Percentiles rank a stretch among this genome's conserved stretches.
Conservation (phyloP, 768 basidiomycete genomes). For the Tricholoma terreum region DNA sequence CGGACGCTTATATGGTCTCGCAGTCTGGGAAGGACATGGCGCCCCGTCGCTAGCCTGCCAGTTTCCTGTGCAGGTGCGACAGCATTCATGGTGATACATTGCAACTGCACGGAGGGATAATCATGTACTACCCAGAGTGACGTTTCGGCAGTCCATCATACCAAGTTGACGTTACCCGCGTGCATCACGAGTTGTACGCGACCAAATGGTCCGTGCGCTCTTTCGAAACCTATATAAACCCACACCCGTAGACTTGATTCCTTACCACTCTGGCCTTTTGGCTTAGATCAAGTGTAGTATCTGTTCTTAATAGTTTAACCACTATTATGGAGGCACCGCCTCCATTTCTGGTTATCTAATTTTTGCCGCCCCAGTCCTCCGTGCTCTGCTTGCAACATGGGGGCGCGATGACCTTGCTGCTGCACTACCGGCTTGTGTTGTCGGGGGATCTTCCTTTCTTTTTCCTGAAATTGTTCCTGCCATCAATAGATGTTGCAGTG, state of each 20-base stretch:
- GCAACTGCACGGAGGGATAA: no score
- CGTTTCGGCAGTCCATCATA: no score
- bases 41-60: no score
- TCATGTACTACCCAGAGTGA: no score
- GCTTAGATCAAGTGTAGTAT: slow-evolving; percentile 98
- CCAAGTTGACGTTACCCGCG: no score
- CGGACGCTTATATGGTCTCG: no score
- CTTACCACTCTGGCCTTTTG: slow-evolving; percentile 91
- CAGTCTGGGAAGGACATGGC: no score
- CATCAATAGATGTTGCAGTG: slow-evolving; percentile 3
- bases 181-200: no score
- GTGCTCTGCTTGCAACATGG: slow-evolving; percentile 63
- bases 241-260: slow-evolving; percentile 18
- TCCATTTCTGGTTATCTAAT: slow-evolving; percentile 56
- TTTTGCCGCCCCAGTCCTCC: slow-evolving; percentile 46
- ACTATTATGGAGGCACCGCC: slow-evolving; percentile 57
- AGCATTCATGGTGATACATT: no score
- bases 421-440: slow-evolving; percentile 60
- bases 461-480: slow-evolving; percentile 13
- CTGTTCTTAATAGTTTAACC: slow-evolving; percentile 89
- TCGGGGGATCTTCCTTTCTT: slow-evolving; percentile 48
- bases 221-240: slow-evolving; percentile 7
- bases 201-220: slow-evolving; percentile 12
- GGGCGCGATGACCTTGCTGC: slow-evolving; percentile 57
- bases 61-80: no score